These are phyloP conservation scores for Taiozyma sp. DNA, from an alignment of 1,139 yeast species.

Conservation along the genomic window DNA sequence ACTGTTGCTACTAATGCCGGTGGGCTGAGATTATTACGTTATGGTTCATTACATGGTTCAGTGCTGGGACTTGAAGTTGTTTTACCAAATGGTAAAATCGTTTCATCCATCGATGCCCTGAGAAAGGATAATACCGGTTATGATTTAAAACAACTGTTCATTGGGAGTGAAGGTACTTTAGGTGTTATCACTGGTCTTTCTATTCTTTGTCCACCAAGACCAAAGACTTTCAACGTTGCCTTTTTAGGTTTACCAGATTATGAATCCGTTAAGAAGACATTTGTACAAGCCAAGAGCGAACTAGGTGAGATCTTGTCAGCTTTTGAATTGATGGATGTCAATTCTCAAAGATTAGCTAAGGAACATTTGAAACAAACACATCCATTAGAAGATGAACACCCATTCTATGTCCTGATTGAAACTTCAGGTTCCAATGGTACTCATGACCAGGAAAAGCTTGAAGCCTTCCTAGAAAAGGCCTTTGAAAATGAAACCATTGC, in stretches of 20 bases:
- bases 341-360: conserved; percentile 63
- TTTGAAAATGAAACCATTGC: conserved; percentile 81
- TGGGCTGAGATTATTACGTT: conserved; percentile 81
- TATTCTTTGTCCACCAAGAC: conserved; percentile 88
- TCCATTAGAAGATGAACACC: conserved; percentile 79
- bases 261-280: conserved; percentile 79
- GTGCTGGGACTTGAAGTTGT: conserved; percentile 92
- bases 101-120: conserved; percentile 75
- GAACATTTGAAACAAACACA: conserved; percentile 52
- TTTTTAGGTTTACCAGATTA: conserved; percentile 79
- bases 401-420: conserved; percentile 88
- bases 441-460: conserved; percentile 76
- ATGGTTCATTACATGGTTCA: conserved; percentile 90
- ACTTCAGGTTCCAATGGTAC: conserved; percentile 91
- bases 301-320: conserved; percentile 87
- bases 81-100: conserved; percentile 81
- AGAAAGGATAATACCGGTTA: conserved; percentile 95
- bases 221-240: conserved; percentile 83
- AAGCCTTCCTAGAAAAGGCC: conserved; percentile 71
- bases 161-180: conserved; percentile 90
- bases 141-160: conserved; percentile 85
- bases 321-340: conserved; percentile 89
- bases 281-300: conserved; percentile 73
- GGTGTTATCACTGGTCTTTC: conserved; percentile 91
- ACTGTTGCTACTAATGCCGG: conserved; percentile 97